Percentiles rank a stretch among this genome's conserved stretches.
Evolutionary conservation across 352 stramenopile genomes (phyloP).

Genomic region (Saprolegnia diclina): DNA sequence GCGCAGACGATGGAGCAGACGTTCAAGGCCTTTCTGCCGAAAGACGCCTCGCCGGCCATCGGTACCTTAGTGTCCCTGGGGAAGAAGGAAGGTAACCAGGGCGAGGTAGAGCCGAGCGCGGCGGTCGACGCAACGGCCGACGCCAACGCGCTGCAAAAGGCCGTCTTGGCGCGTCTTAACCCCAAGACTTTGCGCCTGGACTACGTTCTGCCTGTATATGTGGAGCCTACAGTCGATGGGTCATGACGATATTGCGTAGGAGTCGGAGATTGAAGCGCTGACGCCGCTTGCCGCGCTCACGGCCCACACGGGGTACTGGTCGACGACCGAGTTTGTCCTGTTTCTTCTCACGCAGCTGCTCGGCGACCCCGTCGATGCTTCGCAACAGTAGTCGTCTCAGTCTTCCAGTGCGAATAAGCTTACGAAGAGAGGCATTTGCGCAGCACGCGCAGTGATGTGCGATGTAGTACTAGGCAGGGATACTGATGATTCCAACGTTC

Average conservation of each 20-base stretch:
- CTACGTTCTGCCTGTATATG: slow-evolving; percentile 22
- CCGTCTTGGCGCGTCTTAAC: slow-evolving; percentile 7
- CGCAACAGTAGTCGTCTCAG: background rate
- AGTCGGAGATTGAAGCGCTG: slow-evolving; percentile 25
- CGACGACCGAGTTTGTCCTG: slow-evolving; percentile 21
- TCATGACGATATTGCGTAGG: no score
- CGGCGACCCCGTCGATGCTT: background rate
- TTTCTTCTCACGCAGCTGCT: slow-evolving; percentile 25
- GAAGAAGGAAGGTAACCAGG: background rate
- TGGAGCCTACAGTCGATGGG: no score
- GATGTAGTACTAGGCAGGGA: no score
- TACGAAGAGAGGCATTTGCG: no score
- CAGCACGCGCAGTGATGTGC: no score
- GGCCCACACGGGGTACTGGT: slow-evolving; percentile 26
- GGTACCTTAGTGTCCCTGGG: background rate
- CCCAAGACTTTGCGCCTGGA: slow-evolving; percentile 11
- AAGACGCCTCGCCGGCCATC: background rate
- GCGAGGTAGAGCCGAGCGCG: background rate
- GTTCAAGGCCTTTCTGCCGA: slow-evolving; percentile 10
- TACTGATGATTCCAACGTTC: no score
- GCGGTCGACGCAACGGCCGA: background rate
- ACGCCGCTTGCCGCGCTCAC: slow-evolving; percentile 23
- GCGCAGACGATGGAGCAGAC: slow-evolving; percentile 13
- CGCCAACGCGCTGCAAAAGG: slow-evolving; percentile 6
- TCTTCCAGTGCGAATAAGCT: no score